These are phyloP conservation scores for Quercus suber DNA, from an alignment of 306 rosid species.

Conservation along the genomic window DNA sequence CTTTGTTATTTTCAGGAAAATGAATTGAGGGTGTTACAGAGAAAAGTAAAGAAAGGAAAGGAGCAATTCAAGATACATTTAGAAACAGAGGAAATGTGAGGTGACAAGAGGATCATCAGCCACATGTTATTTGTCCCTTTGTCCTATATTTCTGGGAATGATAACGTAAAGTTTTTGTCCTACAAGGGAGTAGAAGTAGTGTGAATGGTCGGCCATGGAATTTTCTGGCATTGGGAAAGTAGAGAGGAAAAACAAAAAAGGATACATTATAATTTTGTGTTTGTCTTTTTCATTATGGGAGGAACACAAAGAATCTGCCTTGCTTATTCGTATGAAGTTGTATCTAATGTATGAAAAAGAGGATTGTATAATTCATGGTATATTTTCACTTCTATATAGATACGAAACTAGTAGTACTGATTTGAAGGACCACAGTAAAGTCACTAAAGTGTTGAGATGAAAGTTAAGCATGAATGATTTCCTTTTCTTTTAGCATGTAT, in stretches of 20 bases:
- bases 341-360: slow-evolving; percentile 9
- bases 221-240: slow-evolving; percentile 22
- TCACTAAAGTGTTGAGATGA: neutral
- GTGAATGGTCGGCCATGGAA: slow-evolving; percentile 17
- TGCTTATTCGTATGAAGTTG: slow-evolving; percentile 17
- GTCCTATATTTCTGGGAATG: slow-evolving; percentile 34
- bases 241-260: neutral
- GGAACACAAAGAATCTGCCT: slow-evolving; percentile 31
- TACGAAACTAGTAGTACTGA: neutral
- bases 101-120: slow-evolving; percentile 46
- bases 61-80: slow-evolving; percentile 34
- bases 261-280: slow-evolving; percentile 33
- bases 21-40: slow-evolving; percentile 29
- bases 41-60: slow-evolving; percentile 15
- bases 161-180: slow-evolving; percentile 25
- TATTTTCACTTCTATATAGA: neutral
- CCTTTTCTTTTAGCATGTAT: neutral
- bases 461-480: neutral
- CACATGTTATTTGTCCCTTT: slow-evolving; percentile 51
- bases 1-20: slow-evolving; percentile 45
- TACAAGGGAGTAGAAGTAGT: slow-evolving; percentile 15
- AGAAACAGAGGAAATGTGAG: slow-evolving; percentile 34
- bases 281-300: slow-evolving; percentile 27
- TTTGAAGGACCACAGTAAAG: neutral
- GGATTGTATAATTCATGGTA: neutral